Evolutionary conservation across 345 rosid species (phyloP).

Genomic region (Physaria fendleri): DNA sequence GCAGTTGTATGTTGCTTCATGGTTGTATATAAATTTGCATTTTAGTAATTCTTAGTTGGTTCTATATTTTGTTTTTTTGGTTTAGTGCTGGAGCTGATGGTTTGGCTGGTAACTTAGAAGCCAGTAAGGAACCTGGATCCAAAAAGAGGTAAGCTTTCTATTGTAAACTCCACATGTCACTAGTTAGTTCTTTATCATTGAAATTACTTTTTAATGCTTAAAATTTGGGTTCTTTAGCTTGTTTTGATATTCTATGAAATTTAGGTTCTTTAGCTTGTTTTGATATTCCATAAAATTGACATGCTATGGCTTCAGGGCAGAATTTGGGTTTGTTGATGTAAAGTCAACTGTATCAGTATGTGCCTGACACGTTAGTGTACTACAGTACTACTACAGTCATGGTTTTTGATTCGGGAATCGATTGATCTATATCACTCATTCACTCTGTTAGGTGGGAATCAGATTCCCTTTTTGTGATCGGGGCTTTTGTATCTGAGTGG

Average conservation of each 20-base stretch:
- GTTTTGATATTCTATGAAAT: too few species aligned
- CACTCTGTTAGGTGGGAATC: constrained; percentile 23
- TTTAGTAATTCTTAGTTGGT: neutral
- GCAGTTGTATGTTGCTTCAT: constrained; percentile 2
- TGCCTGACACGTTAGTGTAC: constrained; percentile 16
- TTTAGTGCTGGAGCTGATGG: constrained; percentile 59
- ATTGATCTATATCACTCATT: constrained; percentile 1
- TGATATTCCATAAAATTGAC: too few species aligned
- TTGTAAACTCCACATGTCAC: too few species aligned
- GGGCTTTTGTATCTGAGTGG: neutral
- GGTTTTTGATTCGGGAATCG: constrained; percentile 20
- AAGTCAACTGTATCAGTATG: constrained; percentile 29
- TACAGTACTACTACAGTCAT: constrained; percentile 19
- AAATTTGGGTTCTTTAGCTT: neutral
- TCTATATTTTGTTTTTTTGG: constrained; percentile 10
- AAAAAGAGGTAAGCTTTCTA: constrained; percentile 60
- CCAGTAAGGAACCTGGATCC: constrained; percentile 61
- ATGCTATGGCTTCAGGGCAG: constrained; percentile 20
- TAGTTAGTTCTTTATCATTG: neutral
- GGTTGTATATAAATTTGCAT: neutral
- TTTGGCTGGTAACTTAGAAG: constrained; percentile 60
- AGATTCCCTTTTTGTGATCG: constrained; percentile 16
- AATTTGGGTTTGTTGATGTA: constrained; percentile 12
- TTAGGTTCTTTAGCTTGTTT: too few species aligned
- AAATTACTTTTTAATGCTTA: neutral